These are phyloP conservation scores for Urtica urens DNA, from an alignment of 306 rosid species.

Conservation along the genomic window DNA sequence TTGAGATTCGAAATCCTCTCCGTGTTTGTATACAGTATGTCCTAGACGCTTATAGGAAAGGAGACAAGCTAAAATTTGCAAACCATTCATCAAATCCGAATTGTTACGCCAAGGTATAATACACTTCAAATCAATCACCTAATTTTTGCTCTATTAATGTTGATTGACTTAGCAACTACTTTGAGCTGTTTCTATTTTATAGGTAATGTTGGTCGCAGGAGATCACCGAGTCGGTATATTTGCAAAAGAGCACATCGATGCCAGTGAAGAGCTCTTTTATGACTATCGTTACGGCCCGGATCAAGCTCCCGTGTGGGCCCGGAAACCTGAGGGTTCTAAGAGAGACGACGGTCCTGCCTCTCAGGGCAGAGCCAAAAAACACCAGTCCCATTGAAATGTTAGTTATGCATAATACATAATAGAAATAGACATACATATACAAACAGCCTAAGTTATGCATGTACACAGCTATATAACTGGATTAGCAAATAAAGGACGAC, in stretches of 20 bases:
- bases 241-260: slow-evolving; percentile 86
- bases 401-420: too few species aligned
- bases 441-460: too few species aligned
- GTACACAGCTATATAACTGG: not conserved
- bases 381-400: slow-evolving; percentile 93
- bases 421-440: too few species aligned
- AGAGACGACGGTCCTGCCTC: slow-evolving; percentile 62
- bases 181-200: not conserved
- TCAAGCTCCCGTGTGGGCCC: slow-evolving; percentile 91
- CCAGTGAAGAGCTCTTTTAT: slow-evolving; percentile 89
- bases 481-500: not conserved
- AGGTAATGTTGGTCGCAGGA: slow-evolving; percentile 97
- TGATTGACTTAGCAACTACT: not conserved
- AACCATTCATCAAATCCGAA: slow-evolving; percentile 94
- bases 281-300: slow-evolving; percentile 89
- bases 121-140: slow-evolving; percentile 3
- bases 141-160: not conserved
- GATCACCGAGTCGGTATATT: slow-evolving; percentile 97
- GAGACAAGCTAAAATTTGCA: slow-evolving; percentile 95
- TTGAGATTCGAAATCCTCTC: slow-evolving; percentile 8
- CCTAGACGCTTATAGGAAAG: slow-evolving; percentile 96
- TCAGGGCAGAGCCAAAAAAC: slow-evolving; percentile 94
- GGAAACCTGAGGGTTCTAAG: slow-evolving; percentile 76
- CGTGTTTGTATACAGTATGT: slow-evolving; percentile 57
- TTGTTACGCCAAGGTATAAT: slow-evolving; percentile 77